phyloP scores from a whole-genome alignment of 2,329 filamentous ascomycete species.

The Botrytis sinoallii region DNA sequence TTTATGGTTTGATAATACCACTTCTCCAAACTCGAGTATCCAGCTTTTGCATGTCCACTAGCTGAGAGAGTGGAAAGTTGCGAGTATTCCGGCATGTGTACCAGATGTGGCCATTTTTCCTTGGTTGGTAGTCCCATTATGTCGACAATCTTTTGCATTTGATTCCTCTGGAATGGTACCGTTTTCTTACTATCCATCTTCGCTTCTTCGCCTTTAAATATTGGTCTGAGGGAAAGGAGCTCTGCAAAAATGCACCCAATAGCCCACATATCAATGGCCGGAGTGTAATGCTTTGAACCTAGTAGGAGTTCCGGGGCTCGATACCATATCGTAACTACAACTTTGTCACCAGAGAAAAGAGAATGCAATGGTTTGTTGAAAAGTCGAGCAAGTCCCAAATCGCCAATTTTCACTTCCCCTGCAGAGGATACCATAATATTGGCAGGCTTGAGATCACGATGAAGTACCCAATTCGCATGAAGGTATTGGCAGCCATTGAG shows the following conservation, averaged over 20 bases:
- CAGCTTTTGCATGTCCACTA: slow-evolving; percentile 42
- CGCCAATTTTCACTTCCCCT: slow-evolving; percentile 91
- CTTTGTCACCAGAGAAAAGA: slow-evolving; percentile 91
- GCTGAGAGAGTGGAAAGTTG: slow-evolving; percentile 61
- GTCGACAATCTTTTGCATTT: slow-evolving; percentile 99
- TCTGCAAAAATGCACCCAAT: slow-evolving; percentile 98
- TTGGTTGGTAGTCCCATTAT: slow-evolving; percentile 89
- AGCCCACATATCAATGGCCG: slow-evolving; percentile 96
- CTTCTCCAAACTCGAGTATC: slow-evolving; percentile 59
- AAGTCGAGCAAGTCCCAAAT: slow-evolving; percentile 84
- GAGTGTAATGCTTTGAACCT: slow-evolving; percentile 92
- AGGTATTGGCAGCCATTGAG: slow-evolving; percentile 93
- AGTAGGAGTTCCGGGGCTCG: slow-evolving; percentile 90
- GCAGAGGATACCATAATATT: slow-evolving; percentile 97
- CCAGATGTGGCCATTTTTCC: slow-evolving; percentile 81
- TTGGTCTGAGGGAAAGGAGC: slow-evolving; percentile 81
- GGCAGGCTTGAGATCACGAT: slow-evolving; percentile 93
- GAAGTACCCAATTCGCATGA: slow-evolving; percentile 94
- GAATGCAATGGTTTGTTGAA: slow-evolving; percentile 93
- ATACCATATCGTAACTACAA: slow-evolving; percentile 99
- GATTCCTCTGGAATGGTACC: slow-evolving; percentile 93
- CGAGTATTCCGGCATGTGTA: slow-evolving; percentile 80
- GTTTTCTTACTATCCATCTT: slow-evolving; percentile 99
- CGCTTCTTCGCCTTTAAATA: slow-evolving; percentile 97
- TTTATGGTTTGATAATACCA: slow-evolving; percentile 75